A percentile compares a stretch with the other conserved stretches of the same genome.
phyloP scores from a whole-genome alignment of 2,329 filamentous ascomycete species.

The Amauroascus niger region DNA sequence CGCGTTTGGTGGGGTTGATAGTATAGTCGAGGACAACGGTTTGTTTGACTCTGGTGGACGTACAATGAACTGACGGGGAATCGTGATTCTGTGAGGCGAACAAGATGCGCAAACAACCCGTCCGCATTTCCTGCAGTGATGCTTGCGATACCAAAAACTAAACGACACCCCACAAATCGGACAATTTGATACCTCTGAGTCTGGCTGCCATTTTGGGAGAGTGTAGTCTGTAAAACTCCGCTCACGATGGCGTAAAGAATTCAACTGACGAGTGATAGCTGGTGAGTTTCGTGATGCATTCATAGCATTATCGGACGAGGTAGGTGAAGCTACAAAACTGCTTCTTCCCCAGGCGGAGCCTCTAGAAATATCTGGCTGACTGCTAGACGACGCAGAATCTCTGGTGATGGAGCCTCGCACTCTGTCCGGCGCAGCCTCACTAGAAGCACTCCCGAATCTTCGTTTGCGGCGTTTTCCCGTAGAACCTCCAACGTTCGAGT shows the following conservation, averaged over 20 bases:
- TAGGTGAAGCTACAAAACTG: slow-evolving; percentile 18
- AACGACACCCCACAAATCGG: slow-evolving; percentile 76
- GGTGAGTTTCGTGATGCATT: slow-evolving; percentile 25
- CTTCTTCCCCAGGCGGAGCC: not conserved
- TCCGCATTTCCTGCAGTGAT: slow-evolving; percentile 95
- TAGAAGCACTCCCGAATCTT: slow-evolving; percentile 5
- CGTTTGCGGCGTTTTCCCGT: slow-evolving; percentile 9
- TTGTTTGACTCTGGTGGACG: slow-evolving; percentile 49
- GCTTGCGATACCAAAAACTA: slow-evolving; percentile 75
- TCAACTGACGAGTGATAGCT: slow-evolving; percentile 16
- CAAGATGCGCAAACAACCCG: slow-evolving; percentile 82
- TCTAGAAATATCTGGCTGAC: not conserved
- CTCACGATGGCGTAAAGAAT: slow-evolving; percentile 22
- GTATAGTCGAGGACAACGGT: slow-evolving; percentile 35
- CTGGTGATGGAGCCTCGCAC: not conserved
- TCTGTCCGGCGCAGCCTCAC: not conserved
- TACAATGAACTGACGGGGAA: slow-evolving; percentile 87
- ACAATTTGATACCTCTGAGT: slow-evolving; percentile 69
- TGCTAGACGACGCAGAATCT: not conserved
- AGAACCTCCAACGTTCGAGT: not conserved
- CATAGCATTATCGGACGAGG: slow-evolving; percentile 28
- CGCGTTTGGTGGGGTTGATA: slow-evolving; percentile 35
- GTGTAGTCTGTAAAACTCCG: slow-evolving; percentile 38
- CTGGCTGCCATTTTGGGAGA: slow-evolving; percentile 78
- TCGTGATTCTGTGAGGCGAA: slow-evolving; percentile 89